Evolutionary conservation across 768 basidiomycete genomes (phyloP), one percentile per base, ranked within the genome.

Genomic region (Favolaschia claudopus): DNA sequence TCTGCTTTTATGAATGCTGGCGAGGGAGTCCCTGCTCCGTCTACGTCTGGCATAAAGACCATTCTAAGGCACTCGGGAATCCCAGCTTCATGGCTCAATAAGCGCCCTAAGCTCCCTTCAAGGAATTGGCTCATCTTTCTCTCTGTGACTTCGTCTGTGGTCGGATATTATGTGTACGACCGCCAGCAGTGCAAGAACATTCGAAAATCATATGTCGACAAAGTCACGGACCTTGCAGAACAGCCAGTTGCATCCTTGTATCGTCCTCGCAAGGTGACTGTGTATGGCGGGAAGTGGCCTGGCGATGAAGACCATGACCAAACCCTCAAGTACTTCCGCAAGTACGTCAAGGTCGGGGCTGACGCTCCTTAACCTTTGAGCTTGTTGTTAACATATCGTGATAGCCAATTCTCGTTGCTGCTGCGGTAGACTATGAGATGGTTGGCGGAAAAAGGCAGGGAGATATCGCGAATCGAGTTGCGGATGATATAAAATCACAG

Each of bases 91-190:
- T 94, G 93, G 85, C 80, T 97, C 36, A 85, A 88, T 64, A 92
- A 91, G 71, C 85, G 91, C 32, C 96, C 95, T 2, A 87, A 85
- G 62, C 82, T 96, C 15, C 96, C 96, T 4, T 94, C 92, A 1
- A 84, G 93, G 60, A 97, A 97, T 67, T 96, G 94, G 95, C 85
- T 93, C 64, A 95, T 96, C 68, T 98, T 99, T 78, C 82, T 95
- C 55, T 81, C 87, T 27, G 74, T 94, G 65, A 89, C 93, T 5
- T 87, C 88, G 14, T 82, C 89, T 7, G 66, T 91, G 29, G 68
- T 88, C 4, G 91, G 89, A 22, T 81, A 85, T 52, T 97, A 94
- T 77, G 77, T 86, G 50, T 95, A 97, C 74, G 97, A 99, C 82
- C 85, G 96, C 28, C 76, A 79, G 59, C 81, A 95, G 76, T 95